Evolutionary conservation across 495 filamentous ascomycete species (phyloP).

Genomic region (Trichoderma erinaceum): DNA sequence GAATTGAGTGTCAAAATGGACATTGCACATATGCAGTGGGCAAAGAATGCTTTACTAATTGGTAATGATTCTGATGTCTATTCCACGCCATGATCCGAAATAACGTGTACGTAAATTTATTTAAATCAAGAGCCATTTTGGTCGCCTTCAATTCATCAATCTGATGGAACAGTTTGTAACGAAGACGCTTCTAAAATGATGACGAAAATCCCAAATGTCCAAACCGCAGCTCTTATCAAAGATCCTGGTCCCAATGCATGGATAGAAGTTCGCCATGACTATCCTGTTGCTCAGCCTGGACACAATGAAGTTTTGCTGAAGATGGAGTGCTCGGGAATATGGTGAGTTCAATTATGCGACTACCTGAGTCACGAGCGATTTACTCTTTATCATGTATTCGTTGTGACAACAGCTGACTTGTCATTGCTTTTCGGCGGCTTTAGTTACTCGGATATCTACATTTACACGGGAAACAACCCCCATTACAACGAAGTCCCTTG

Average conservation of each 20-base stretch:
- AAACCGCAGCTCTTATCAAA: not conserved
- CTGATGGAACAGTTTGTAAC: too few species aligned
- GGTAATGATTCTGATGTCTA: too few species aligned
- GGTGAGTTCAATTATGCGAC: not conserved
- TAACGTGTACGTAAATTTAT: too few species aligned
- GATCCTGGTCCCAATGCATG: not conserved
- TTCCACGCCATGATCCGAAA: too few species aligned
- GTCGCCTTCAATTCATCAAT: too few species aligned
- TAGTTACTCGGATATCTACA: not conserved
- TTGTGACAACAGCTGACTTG: not conserved
- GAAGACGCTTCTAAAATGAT: too few species aligned
- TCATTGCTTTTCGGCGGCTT: not conserved
- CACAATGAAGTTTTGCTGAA: constrained; percentile 5
- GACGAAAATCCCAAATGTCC: constrained; percentile 2
- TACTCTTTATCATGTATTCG: not conserved
- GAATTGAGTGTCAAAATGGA: too few species aligned
- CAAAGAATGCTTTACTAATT: too few species aligned
- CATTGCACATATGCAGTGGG: too few species aligned
- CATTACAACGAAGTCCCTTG: constrained; percentile 3
- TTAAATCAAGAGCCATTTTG: too few species aligned
- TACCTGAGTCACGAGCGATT: not conserved
- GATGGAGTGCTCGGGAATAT: constrained; percentile 5
- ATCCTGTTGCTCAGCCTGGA: not conserved
- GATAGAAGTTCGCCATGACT: not conserved
- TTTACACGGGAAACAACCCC: not conserved